Evolutionary conservation across 345 rosid species (phyloP), one percentile per base, ranked within the genome.

Genomic region (Arabis alpina): DNA sequence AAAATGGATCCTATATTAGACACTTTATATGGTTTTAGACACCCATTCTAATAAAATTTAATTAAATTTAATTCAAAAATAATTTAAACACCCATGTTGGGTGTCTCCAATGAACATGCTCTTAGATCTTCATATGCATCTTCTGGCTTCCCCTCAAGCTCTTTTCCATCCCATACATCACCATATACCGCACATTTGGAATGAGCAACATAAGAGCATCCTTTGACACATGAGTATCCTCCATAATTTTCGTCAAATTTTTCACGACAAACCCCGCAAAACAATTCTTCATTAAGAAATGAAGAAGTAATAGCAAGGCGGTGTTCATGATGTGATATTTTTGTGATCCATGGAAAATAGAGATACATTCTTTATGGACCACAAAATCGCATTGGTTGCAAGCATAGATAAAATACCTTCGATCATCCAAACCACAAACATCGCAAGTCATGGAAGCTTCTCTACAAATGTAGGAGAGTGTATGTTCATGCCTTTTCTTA

Each of bases 381-480:
- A 54, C 40, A 13, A 6, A 54, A 54, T 30, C 58, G 2, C 58
- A 54, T 28, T 54, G 39, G 15, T 28, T 19, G 32, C 39, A 54
- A 1, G 14, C 11, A 30, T 54, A 54, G 32, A 24, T 28, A 54
- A 30, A 36, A 36, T 36, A 8, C 40, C 40, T 54, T 28, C 39
- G 58, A 7, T 54, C 23, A 30, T 54, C 5, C 11, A 54, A 25
- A 28, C 19, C 58, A 15, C 58, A 54, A 54, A 30, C 58, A 54
- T 54, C 58, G 6, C 40, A 54, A 8, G 40, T 54, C 40, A 54
- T 30, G 11, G 59, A 54, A 19, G 59, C 59, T 54, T 54, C 41
- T 32, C 59, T 32, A 7, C 10, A 36, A 12, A 12, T 42, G 6
- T 42, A 42, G 45, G 6, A 42, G 45, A 42, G 45, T 11, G 15